Conservation (phyloP, 1,139 yeast species). For the Nakaseomyces sp. region DNA sequence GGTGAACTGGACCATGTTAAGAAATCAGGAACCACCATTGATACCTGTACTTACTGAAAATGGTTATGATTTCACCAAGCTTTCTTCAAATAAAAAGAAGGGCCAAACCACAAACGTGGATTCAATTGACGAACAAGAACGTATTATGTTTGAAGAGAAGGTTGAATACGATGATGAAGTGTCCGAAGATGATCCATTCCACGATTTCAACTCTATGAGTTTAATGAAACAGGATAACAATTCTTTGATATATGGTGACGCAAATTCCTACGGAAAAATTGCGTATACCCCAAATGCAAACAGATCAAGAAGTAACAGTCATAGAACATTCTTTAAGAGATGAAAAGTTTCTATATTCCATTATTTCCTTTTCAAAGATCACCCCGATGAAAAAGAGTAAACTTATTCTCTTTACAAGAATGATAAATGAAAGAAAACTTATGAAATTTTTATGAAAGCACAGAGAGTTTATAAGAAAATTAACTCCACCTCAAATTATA, state of each 20-base stretch:
- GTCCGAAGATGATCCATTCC: constrained; percentile 65
- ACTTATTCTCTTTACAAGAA: not conserved
- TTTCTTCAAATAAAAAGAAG: constrained; percentile 21
- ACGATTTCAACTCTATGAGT: constrained; percentile 79
- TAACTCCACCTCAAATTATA: too few species aligned
- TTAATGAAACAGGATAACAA: constrained; percentile 62
- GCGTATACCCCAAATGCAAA: constrained; percentile 49
- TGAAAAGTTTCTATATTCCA: too few species aligned
- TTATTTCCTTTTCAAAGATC: too few species aligned
- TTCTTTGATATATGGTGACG: constrained; percentile 44
- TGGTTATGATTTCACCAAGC: constrained; percentile 36
- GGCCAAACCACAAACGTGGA: constrained; percentile 11
- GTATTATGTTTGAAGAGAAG: constrained; percentile 34
- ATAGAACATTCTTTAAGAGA: constrained; percentile 34
- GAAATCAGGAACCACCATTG: constrained; percentile 92
- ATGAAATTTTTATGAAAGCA: not conserved
- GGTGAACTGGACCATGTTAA: constrained; percentile 87
- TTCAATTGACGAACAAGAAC: constrained; percentile 31
- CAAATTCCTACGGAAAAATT: constrained; percentile 53
- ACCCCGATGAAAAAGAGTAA: not conserved
- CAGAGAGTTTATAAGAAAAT: not conserved
- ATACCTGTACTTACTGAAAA: constrained; percentile 72
- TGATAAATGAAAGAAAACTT: not conserved
- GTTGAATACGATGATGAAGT: constrained; percentile 29
- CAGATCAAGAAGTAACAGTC: constrained; percentile 35